Base-by-base conservation (phyloP, 768 basidiomycete species). In the Pholiota microspora region DNA sequence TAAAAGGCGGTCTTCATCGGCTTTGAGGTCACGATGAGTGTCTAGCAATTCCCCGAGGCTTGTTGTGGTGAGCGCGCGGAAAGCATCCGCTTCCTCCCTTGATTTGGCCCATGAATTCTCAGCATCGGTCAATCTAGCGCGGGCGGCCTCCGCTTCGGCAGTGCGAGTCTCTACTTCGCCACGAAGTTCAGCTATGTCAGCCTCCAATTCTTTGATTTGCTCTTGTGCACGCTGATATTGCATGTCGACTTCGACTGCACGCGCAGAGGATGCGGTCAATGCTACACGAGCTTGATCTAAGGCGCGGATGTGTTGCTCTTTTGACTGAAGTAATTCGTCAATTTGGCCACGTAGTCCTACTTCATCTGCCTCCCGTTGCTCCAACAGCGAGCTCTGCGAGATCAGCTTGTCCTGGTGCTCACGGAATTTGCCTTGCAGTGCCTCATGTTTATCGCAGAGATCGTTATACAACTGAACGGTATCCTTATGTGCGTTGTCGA, bases 51-150 rank as follows among this genome's bases (percentile, higher is more conserved):
- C 84, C 21, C 93, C 94, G 2, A 97, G 80, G 63, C 87, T 82
- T 45, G 87, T 85, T 2, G 92, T 96, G 2, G 94, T 94, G 49
- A 94, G 74, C 18, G 89, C 88, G 51, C 94, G 79, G 69, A 94
- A 85, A 1, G 89, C 84, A 68, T 97, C 95, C 2, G 94, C 92
- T 74, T 98, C 94, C 71, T 95, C 89, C 12, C 94, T 84, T 38
- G 93, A 92, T 69, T 93, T 90, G 23, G 89, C 83, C 87, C 94
- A 97, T 7, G 89, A 84, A 65, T 89, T 93, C 72, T 97, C 95
- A 38, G 88, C 85, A 51, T 95, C 92, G 23, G 81, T 75, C 38
- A 95, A 71, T 51, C 88, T 78, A 8, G 77, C 71, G 42, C 83
- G 80, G 5, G 86, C 77, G 7, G 82, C 69, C 57, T 95, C 92